Base-by-base conservation (phyloP, 108 stramenopile species). In the Stephanodiscus minutulus region DNA sequence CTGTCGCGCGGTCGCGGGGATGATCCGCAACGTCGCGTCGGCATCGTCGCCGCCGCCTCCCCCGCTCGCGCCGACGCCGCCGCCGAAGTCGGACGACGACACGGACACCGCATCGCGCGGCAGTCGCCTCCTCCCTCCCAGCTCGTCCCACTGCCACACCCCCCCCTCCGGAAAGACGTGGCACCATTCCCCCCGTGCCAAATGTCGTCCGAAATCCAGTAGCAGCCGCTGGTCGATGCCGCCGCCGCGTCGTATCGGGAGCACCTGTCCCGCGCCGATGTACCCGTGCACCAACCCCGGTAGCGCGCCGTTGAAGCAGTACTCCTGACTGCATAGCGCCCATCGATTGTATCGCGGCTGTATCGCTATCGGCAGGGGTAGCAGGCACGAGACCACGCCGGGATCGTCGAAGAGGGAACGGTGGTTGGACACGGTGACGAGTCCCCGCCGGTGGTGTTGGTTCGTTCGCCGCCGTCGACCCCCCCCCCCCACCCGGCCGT, bases 151-250 rank as follows among this genome's bases (percentile, higher is more conserved):
- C 64, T 91, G 90, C 74, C 85, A 88, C 1, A 86, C 87, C 15
- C 87, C 82, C 0, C 84, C 90, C 74, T 88, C 90, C 10, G 90
- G 90, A 46, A 88, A 91, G 15, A 88, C 47, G 71, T 91, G 88
- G 63, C 82, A 72, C 90, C 90, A 91, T 39, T 86, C 85, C 44
- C 90, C 90, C 15, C 43, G 50, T 15, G 81, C 75, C 64, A 87
- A 62, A 47, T 83, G 77, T 36, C 78, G 63, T 28, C 72, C 82
- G 61, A 91, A 84, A 49, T 87, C 78, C 11, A 78, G 54, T 43
- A 91, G 61, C 48, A 72, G 59, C 15, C 63, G 61, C 55, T 91
- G 90, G 77, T 89, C 76, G 33, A 91, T 82, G 27, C 85, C 82
- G 4, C 59, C 76, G 0, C 89, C 89, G 13, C 84, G 58, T 37